phyloP scores from a whole-genome alignment of 2,329 filamentous ascomycete species.

The Epichloe sp. region DNA sequence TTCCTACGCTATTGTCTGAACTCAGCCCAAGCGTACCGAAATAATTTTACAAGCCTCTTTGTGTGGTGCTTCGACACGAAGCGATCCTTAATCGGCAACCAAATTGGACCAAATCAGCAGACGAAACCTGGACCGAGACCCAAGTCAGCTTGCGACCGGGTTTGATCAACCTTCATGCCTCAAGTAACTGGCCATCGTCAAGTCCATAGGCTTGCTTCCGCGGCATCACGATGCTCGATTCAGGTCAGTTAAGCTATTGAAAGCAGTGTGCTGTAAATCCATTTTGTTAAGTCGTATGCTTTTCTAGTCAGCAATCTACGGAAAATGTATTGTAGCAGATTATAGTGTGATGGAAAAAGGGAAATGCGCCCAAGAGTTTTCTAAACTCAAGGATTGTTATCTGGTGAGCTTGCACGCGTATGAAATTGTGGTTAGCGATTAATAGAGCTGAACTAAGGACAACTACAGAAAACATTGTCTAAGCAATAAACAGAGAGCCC shows the following conservation, averaged over 20 bases:
- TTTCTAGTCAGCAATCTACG: conserved; percentile 65
- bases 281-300: not conserved
- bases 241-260: conserved; percentile 27
- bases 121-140: not conserved
- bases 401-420: conserved; percentile 43
- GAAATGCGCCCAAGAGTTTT: conserved; percentile 77
- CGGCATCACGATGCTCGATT: conserved; percentile 40
- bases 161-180: not conserved
- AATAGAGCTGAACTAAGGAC: not conserved
- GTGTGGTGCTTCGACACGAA: no score
- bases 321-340: conserved; percentile 80
- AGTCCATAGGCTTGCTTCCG: conserved; percentile 40
- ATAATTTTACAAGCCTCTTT: no score
- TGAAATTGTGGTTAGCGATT: not conserved
- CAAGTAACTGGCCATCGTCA: conserved; percentile 24
- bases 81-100: no score
- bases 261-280: not conserved
- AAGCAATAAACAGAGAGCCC: conserved; percentile 8
- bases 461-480: conserved; percentile 13
- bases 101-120: no score
- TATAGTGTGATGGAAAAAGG: conserved; percentile 88
- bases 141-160: not conserved
- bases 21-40: no score
- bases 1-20: no score
- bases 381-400: conserved; percentile 77